These are phyloP conservation scores for Daldinia childiae DNA, from an alignment of 495 filamentous ascomycete genomes.

Conservation along the genomic window DNA sequence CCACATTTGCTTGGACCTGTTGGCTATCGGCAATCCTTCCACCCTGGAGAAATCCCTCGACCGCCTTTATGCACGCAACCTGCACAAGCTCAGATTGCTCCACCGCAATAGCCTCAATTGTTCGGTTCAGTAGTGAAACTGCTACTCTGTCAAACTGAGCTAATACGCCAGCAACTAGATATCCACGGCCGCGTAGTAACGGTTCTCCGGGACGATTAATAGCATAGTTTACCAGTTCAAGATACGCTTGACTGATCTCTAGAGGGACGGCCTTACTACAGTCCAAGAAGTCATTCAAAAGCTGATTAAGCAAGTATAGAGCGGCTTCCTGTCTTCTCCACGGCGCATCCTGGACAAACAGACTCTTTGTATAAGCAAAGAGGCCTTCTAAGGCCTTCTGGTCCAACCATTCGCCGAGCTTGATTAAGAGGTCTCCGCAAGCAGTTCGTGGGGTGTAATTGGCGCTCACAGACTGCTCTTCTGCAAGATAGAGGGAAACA, in stretches of 20 bases:
- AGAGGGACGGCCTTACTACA: conserved; percentile 70
- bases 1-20: conserved; percentile 74
- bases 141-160: conserved; percentile 64
- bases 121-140: conserved; percentile 69
- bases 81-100: conserved; percentile 88
- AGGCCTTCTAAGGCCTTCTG: conserved; percentile 75
- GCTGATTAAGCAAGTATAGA: conserved; percentile 80
- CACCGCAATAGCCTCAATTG: conserved; percentile 74
- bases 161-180: conserved; percentile 80
- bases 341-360: conserved; percentile 66
- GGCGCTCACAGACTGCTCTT: conserved; percentile 93
- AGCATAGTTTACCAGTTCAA: conserved; percentile 80
- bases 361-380: conserved; percentile 72
- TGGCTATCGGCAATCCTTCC: conserved; percentile 54
- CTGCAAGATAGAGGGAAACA: conserved; percentile 91
- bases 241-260: conserved; percentile 74
- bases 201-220: conserved; percentile 67
- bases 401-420: conserved; percentile 90
- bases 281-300: conserved; percentile 83
- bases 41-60: conserved; percentile 81
- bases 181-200: conserved; percentile 85
- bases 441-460: conserved; percentile 95
- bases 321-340: conserved; percentile 79
- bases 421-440: conserved; percentile 88
- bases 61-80: conserved; percentile 86